Conservation (phyloP, 2,329 filamentous ascomycete genomes). For the Pseudomassariella vexata region DNA sequence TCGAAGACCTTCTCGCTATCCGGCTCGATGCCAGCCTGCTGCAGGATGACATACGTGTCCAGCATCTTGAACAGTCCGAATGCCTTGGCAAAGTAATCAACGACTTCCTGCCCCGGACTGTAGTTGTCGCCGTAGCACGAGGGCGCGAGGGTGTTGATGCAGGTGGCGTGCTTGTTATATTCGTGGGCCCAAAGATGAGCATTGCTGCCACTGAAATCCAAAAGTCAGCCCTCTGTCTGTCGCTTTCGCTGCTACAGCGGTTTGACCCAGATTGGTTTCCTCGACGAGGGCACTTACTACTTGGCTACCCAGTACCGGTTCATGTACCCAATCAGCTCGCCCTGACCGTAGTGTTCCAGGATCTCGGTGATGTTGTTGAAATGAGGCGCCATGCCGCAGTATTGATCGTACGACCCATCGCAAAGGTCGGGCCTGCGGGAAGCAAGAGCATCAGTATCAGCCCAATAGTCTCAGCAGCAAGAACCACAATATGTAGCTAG, state of each 20-base stretch:
- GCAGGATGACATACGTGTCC: constrained; percentile 35
- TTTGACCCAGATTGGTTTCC: not conserved
- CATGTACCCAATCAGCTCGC: constrained; percentile 32
- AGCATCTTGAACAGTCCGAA: constrained; percentile 34
- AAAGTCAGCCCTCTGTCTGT: no score
- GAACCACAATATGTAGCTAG: not conserved
- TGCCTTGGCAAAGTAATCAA: constrained; percentile 39
- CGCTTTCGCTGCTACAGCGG: no score
- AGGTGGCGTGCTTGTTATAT: constrained; percentile 68
- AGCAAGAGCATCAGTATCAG: no score
- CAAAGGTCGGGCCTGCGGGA: constrained; percentile 34
- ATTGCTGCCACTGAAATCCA: constrained; percentile 27
- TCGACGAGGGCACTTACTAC: constrained; percentile 23
- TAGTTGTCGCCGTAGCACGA: constrained; percentile 56
- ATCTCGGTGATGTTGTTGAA: constrained; percentile 37
- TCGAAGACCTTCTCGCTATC: constrained; percentile 31
- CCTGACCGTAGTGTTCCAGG: constrained; percentile 32
- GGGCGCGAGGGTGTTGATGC: constrained; percentile 62
- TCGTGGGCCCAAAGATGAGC: constrained; percentile 61
- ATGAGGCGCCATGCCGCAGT: constrained; percentile 33
- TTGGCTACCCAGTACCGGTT: constrained; percentile 37
- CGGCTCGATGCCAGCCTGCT: constrained; percentile 30
- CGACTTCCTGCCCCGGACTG: constrained; percentile 32
- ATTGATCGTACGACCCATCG: constrained; percentile 36
- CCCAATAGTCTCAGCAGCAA: not conserved